Base-by-base conservation (phyloP, 352 stramenopile species). In the Pythium inflatum region DNA sequence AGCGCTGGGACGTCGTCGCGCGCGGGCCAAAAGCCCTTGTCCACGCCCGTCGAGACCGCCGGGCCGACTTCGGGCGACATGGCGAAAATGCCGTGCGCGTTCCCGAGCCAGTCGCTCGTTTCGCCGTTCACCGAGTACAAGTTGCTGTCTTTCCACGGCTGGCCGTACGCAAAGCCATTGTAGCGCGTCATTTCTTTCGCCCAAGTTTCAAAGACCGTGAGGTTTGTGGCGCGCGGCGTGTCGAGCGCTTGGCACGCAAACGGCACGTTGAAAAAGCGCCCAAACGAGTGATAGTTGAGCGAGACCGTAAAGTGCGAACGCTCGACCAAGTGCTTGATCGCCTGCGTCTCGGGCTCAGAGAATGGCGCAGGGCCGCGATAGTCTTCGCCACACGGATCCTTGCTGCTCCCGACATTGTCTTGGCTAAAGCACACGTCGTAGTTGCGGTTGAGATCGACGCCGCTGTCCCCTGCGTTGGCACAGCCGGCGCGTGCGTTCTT, bases 91-190 rank as follows among this genome's bases (percentile, higher is more conserved):
- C 87, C 82, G 61, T 95, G 88, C 24, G 59, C 75, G 1, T 82
- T 68, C 87, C 87, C 94, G 79, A 95, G 91, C 88, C 88, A 95
- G 70, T 95, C 88, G 66, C 88, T 95, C 25, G 88, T 92, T 59
- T 95, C 88, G 20, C 88, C 88, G 45, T 95, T 95, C 25, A 95
- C 88, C 5, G 85, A 90, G 72, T 95, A 95, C 69, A 95, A 58
- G 25, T 94, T 91, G 74, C 82, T 90, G 18, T 94, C 78, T 45
- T 88, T 89, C 88, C 88, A 95, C 6, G 88, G 80, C 67, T 93
- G 87, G 0, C 88, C 88, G 31, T 91, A 92, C 28, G 63, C 45
- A 55, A 94, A 95, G 33, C 82, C 71, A 64, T 95, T 95, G 63
- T 81, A 93, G 4, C 67, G 68, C 9, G 84, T 78, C 85, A 95